These are phyloP conservation scores for Suillus discolor DNA, from an alignment of 768 basidiomycete species.

Conservation along the genomic window DNA sequence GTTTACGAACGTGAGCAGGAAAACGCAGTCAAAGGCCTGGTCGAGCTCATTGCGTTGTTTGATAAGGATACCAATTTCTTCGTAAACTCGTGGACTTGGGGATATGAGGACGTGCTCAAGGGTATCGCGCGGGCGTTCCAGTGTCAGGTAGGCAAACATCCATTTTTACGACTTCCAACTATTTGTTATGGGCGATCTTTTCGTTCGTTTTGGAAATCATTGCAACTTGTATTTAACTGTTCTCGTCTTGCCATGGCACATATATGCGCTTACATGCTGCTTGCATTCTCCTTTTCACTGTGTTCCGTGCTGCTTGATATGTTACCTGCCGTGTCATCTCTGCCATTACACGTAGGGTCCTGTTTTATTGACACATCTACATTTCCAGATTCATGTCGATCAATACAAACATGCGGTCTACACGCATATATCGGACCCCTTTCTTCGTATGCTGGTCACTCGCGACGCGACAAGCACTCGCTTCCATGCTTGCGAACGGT, in stretches of 20 bases:
- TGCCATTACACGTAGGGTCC: conserved; percentile 1
- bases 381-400: conserved; percentile 80
- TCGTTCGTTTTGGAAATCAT: background rate
- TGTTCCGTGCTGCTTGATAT: background rate
- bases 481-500: conserved; percentile 94
- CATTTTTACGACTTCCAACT: conserved; percentile 8
- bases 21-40: conserved; percentile 63
- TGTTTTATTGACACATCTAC: background rate
- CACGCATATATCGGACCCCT: conserved; percentile 56
- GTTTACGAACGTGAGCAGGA: conserved; percentile 44
- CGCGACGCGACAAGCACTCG: conserved; percentile 63
- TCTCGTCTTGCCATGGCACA: background rate
- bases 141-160: conserved; percentile 45
- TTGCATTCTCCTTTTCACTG: background rate
- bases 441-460: conserved; percentile 61
- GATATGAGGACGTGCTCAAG: conserved; percentile 90
- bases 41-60: conserved; percentile 69
- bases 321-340: background rate
- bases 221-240: background rate
- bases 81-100: conserved; percentile 95
- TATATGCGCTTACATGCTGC: background rate
- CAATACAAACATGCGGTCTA: conserved; percentile 82
- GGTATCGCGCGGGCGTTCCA: conserved; percentile 70
- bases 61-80: conserved; percentile 76
- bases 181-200: background rate